Evolutionary conservation across 352 stramenopile species (phyloP).

Genomic region (Pythium myriotylum): DNA sequence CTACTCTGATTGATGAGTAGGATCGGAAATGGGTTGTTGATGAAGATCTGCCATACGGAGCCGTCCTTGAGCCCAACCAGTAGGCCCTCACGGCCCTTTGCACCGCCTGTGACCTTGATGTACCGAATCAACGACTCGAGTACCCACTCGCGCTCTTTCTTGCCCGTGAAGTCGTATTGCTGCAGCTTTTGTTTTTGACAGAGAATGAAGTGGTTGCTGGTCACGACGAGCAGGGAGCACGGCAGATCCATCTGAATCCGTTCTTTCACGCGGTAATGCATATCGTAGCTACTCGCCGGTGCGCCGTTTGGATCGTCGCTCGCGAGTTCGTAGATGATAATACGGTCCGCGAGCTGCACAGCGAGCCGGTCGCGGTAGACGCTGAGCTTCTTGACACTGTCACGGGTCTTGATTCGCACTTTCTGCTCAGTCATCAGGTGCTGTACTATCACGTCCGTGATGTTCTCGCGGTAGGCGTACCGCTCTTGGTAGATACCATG

Average conservation of each 20-base stretch:
- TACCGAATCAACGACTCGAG: conserved; percentile 90
- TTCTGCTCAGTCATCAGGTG: conserved; percentile 95
- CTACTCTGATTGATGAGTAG: conserved; percentile 88
- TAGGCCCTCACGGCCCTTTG: conserved; percentile 86
- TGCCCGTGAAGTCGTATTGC: conserved; percentile 90
- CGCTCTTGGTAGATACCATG: conserved; percentile 93
- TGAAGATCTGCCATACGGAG: conserved; percentile 91
- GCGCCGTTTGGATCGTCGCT: conserved; percentile 42
- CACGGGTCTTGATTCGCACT: conserved; percentile 93
- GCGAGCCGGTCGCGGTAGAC: conserved; percentile 93
- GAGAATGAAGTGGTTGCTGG: conserved; percentile 90
- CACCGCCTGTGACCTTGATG: conserved; percentile 92
- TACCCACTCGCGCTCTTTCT: conserved; percentile 87
- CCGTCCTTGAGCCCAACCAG: conserved; percentile 93
- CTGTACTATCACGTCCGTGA: conserved; percentile 96
- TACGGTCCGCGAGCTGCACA: conserved; percentile 92
- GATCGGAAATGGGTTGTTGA: conserved; percentile 95
- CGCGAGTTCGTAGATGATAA: conserved; percentile 94
- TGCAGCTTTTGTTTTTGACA: conserved; percentile 93
- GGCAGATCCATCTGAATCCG: conserved; percentile 84
- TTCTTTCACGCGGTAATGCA: conserved; percentile 93
- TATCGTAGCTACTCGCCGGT: conserved; percentile 78
- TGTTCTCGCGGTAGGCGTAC: conserved; percentile 93
- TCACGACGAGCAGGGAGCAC: conserved; percentile 90
- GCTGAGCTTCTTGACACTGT: conserved; percentile 94